Percentiles rank a stretch among this genome's conserved stretches.
These are phyloP conservation scores for Stellera chamaejasme DNA, from an alignment of 345 rosid genomes.

Conservation along the genomic window DNA sequence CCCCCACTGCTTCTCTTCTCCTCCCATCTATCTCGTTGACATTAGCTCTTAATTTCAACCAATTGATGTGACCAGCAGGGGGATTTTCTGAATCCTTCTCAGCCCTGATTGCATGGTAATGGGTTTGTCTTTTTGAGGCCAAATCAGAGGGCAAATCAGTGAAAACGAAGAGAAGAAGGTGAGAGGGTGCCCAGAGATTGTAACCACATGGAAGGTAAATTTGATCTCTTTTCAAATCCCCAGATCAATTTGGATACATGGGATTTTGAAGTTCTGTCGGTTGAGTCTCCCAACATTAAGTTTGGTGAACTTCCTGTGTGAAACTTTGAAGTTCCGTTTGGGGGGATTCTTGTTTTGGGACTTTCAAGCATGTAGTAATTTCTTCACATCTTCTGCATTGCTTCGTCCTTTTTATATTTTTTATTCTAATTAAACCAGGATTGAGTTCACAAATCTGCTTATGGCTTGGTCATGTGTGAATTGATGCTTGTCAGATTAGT, in stretches of 20 bases:
- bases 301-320: slow-evolving; percentile 4
- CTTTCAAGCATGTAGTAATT: too few relatives aligned
- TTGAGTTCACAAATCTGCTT: too few relatives aligned
- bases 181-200: slow-evolving; percentile 1
- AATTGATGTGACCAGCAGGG: not conserved
- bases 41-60: slow-evolving; percentile 4
- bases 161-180: not conserved
- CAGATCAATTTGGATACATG: slow-evolving; percentile 9
- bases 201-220: slow-evolving; percentile 29
- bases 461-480: too few relatives aligned
- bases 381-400: too few relatives aligned
- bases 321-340: not conserved
- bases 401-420: too few relatives aligned
- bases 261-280: not conserved
- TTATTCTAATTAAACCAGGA: too few relatives aligned
- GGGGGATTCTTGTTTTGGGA: not conserved
- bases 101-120: slow-evolving; percentile 11
- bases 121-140: slow-evolving; percentile 19
- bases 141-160: slow-evolving; percentile 9
- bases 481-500: too few relatives aligned
- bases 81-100: not conserved
- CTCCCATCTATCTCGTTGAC: slow-evolving; percentile 1
- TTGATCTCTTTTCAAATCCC: slow-evolving; percentile 3
- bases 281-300: not conserved
- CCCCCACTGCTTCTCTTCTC: not conserved